Evolutionary conservation across 176 grass and related monocot genomes (phyloP), one percentile per base, ranked within the genome.

Genomic region (Cenchrus purpureus): DNA sequence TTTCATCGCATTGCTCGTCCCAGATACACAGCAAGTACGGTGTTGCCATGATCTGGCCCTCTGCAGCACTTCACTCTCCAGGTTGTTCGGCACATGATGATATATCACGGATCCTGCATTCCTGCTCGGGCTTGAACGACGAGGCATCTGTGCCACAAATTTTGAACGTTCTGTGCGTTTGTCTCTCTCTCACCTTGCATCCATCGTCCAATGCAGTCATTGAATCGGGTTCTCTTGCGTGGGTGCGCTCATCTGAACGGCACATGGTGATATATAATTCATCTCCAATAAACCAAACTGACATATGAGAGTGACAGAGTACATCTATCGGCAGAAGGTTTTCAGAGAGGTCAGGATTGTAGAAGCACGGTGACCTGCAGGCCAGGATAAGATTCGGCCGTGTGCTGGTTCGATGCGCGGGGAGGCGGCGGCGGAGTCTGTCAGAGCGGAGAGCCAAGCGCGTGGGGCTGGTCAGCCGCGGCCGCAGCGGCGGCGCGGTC

Each of bases 381-480:
- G 12, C 6, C 51, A 68, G 68, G 55, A 63, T 79, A 72, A 82
- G 67, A 74, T 82, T 86, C 69, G 55, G 79, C 67, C 25, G 25
- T 17, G 59, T 25, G 29, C 53, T 67, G 32, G 78, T 68, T 86
- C 74, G 42, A 15, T 56, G 42, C 25, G 25, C 25, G 25, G 25
- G 25, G 25, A 25, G 25, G 25, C 25, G 25, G 25, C 25, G 25
- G 25, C 25, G 25, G 25, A 25, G 25, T 25, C 25, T 25, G 25
- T 25, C 25, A 25, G 25, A 25, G 25, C 25, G 25, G 25, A 25
- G 25, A 25, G 25, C 25, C 25, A 25, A 25, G 25, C 25, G 25
- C 25, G 25, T 25, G 25, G 25, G 25, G 25, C 25, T 25, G 25
- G 25, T 25, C 25, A 25, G 25, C 25, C 25, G 25, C 25, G 25